Percentiles rank a stretch among this genome's conserved stretches.
Evolutionary conservation across 1,139 yeast genomes (phyloP).

Genomic region (Geotrichum aggregatum): DNA sequence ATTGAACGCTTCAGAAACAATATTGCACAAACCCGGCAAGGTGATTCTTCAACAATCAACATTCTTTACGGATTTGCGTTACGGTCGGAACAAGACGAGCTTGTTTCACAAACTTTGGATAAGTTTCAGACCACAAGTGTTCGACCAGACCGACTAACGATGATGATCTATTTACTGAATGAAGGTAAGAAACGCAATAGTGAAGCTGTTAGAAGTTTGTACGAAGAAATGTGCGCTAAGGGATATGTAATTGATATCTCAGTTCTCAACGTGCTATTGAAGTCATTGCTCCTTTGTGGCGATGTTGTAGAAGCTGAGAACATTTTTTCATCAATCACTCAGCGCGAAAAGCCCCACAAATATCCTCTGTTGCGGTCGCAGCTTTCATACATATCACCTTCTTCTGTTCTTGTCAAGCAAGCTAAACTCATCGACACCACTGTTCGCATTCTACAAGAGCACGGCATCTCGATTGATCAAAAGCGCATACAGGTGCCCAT

Average conservation of each 20-base stretch:
- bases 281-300: conserved; percentile 22
- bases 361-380: neutral
- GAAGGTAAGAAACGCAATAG: conserved; percentile 22
- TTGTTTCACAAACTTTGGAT: conserved; percentile 19
- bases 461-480: neutral
- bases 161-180: conserved; percentile 24
- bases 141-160: conserved; percentile 27
- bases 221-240: conserved; percentile 17
- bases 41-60: conserved; percentile 25
- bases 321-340: conserved; percentile 10
- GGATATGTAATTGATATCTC: conserved; percentile 23
- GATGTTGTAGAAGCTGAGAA: conserved; percentile 21
- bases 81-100: conserved; percentile 17
- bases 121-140: conserved; percentile 21
- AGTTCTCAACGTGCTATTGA: conserved; percentile 22
- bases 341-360: neutral
- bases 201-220: conserved; percentile 22
- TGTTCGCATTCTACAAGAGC: conserved; percentile 8
- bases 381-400: neutral
- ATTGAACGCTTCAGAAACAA: conserved; percentile 19
- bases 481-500: conserved; percentile 6
- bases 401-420: conserved; percentile 7
- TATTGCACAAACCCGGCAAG: conserved; percentile 9
- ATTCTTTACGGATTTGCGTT: conserved; percentile 24
- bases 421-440: conserved; percentile 16